These are phyloP conservation scores for Lichtheimia ramosa DNA, from an alignment of 371 early-diverging fungal species.

Conservation along the genomic window DNA sequence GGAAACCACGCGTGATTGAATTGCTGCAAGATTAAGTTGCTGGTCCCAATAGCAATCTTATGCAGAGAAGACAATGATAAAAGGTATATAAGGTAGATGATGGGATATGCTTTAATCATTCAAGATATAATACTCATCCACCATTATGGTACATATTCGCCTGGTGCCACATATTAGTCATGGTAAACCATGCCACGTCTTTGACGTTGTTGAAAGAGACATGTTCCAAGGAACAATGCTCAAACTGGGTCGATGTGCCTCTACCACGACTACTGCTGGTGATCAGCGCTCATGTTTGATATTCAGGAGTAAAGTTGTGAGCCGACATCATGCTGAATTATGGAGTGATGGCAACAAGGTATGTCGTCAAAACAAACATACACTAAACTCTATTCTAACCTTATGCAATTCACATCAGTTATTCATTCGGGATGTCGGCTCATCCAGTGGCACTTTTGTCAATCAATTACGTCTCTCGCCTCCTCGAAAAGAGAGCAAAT, in stretches of 20 bases:
- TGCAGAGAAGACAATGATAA: no score
- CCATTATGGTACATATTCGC: constrained; percentile 48
- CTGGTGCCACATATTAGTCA: constrained; percentile 75
- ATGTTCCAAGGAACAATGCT: constrained; percentile 64
- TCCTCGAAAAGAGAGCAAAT: constrained; percentile 69
- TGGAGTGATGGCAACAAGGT: constrained; percentile 66
- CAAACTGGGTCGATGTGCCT: constrained; percentile 74
- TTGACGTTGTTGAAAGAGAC: constrained; percentile 78
- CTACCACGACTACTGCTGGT: no score
- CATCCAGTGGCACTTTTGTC: constrained; percentile 88
- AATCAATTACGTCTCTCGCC: constrained; percentile 82
- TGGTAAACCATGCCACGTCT: constrained; percentile 67
- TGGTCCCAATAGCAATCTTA: no score
- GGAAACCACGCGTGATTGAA: no score
- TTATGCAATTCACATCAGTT: constrained; percentile 36
- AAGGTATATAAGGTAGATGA: no score
- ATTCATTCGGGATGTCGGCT: constrained; percentile 80
- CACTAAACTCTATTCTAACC: not conserved
- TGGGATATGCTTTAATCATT: no score
- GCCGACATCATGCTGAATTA: constrained; percentile 90
- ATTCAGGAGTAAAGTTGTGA: constrained; percentile 94
- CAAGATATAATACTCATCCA: no score
- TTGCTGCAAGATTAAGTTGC: no score
- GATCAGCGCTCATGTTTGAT: constrained; percentile 62
- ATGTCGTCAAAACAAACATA: not conserved